Conservation (phyloP, 2,329 filamentous ascomycete genomes). For the Colletotrichum lini region DNA sequence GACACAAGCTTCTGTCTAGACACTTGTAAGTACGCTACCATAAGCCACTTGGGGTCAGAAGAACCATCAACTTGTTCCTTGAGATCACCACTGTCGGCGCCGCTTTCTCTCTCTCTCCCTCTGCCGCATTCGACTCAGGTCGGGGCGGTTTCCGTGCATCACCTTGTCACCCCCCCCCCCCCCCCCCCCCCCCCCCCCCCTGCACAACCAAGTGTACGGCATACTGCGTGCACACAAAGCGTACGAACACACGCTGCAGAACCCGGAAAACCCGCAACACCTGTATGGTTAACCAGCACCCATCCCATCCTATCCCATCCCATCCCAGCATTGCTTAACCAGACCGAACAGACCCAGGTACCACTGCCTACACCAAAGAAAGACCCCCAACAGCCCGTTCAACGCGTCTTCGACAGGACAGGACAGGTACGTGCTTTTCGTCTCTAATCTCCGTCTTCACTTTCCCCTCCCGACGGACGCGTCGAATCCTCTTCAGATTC, state of each 20-base stretch:
- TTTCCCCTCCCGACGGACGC: neutral
- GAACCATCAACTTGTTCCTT: conserved; percentile 32
- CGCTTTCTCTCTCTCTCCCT: no score
- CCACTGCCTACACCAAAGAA: neutral
- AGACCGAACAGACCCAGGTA: neutral
- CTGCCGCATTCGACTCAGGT: conserved; percentile 11
- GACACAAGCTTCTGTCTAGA: neutral
- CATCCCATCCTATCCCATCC: no score
- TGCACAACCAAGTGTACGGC: conserved; percentile 25
- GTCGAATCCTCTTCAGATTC: neutral
- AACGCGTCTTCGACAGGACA: conserved; percentile 30
- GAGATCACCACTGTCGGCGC: conserved; percentile 14
- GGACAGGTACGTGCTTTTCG: conserved; percentile 33
- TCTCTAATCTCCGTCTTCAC: conserved; percentile 27
- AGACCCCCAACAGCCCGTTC: neutral
- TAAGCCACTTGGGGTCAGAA: neutral
- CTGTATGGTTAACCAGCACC: conserved; percentile 6
- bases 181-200: conserved; percentile 32
- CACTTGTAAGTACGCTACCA: conserved; percentile 10
- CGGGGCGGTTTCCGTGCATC: conserved; percentile 31
- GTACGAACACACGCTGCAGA: conserved; percentile 31
- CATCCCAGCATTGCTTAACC: neutral
- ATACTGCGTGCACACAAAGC: neutral
- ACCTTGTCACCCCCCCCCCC: conserved; percentile 30
- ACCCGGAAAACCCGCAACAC: conserved; percentile 5